Evolutionary conservation across 2,329 filamentous ascomycete genomes (phyloP), one percentile per base, ranked within the genome.

Genomic region (Monosporascus cannonballus): DNA sequence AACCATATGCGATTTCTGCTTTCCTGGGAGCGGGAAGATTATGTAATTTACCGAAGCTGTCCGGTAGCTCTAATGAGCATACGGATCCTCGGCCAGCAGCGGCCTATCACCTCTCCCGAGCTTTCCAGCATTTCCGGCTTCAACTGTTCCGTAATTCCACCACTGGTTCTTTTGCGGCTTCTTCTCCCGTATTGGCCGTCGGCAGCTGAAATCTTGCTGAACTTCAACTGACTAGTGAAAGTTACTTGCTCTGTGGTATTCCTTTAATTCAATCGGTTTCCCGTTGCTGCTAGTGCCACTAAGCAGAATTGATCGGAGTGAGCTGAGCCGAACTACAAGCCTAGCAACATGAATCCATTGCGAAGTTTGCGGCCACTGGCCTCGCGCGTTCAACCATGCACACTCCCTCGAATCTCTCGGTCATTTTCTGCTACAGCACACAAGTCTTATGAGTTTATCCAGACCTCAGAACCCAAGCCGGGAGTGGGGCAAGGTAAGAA

Each of bases 401-500:
- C 78, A 42, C 73, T 86, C 37, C 83, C 84, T 46, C 75, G 78
- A 50, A 68, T 83, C 48, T 69, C 73, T 55, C 77, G 81, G 49
- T 71, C 72, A 56, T 80, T 79, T 58, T 80, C 77, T 53, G 77
- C 78, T 51, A 72, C 68, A 17, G 49, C 69, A 14, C 55, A 69
- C 57, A 64, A 61, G 55, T 69, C 71, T 51, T 96, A 95, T 72
- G 88, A 96, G 67, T 86, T 87, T 72, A 85, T 97, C 62, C 77
- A 94, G 61, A 85, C 90, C 49, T 90, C 89, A 18, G 84, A 83
- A 60, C 93, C 93, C 9, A 88, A 87, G 71, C 87, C 89, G n/a
- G 91, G 92, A 49, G 92, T 99, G 53, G 90, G 89, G 2, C 81
- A 96, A 74, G 89, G 93, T 96, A 56, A 57, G 53, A 58, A 24